Base-by-base conservation (phyloP, 805 yeast genomes). In the Lachancea dasiensis region DNA sequence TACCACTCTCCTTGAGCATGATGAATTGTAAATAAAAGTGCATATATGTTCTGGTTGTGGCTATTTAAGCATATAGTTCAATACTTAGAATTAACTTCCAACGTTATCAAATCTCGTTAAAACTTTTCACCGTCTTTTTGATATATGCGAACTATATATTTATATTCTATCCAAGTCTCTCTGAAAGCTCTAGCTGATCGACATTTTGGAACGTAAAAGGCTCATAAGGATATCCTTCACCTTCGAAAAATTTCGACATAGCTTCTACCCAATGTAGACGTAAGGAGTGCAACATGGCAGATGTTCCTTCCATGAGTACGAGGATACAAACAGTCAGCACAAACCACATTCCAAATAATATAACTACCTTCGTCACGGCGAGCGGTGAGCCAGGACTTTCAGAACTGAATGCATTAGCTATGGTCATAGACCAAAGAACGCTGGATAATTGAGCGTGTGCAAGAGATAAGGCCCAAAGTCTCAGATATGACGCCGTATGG, bases 221-320 rank as follows among this genome's bases (percentile, higher is more conserved):
- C 48, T 75, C 79, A 58, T 85, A 92, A 5, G 89, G 77, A 49
- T 77, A 70, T 44, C 99, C 99, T 62, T 90, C 97, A 60, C 99
- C 99, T 57, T 84, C 92, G 55, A 89, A 92, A 67, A 82, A 94
- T 68, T 92, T 92, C 45, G 96, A 86, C 99, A 92, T 92, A 19
- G 96, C 81, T 68, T 92, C 99, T 46, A 92, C 98, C 99, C 99
- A 92, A 62, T 92, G 98, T 57, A 92, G 74, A 71, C 99, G 85
- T 57, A 92, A 73, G n/a, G 97, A 83, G 65, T 92, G 99, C 57
- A 92, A 74, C 98, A 92, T 92, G 24, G 98, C 98, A 18, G 97
- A 86, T 0, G 99, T 92, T 42, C 98, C 99, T 65, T 92, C 99
- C 99, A 92, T 92, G 37, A 84, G 68, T 10, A 92, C 97, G 55